Evolutionary conservation across 148 eudicot species (phyloP), one percentile per base, ranked within the genome.

Genomic region (Fallopia convolvulus): DNA sequence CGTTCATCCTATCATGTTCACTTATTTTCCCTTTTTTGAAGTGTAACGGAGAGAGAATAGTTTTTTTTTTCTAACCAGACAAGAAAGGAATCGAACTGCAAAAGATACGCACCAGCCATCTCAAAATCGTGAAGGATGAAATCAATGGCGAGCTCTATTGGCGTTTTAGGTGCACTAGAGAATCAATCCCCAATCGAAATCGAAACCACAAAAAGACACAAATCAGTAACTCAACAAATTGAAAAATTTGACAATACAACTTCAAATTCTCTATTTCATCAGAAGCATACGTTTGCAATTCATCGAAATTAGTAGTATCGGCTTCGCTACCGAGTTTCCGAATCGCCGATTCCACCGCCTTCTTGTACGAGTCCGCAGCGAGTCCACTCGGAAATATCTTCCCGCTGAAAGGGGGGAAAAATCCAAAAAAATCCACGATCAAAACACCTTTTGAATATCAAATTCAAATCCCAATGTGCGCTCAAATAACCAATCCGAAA

Each of bases 91-190:
- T 36, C 56, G 33, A 53, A 26, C 72, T 6, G 78, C 20, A 36
- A 53, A 63, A 26, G 30, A 76, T 77, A 86, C 81, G 61, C 39
- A 93, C 98, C 98, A 75, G 98, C 96, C 98, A 93, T 93, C 84
- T 93, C 98, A 79, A 93, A 93, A 82, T 93, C 98, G 83, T 93
- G 97, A 26, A 93, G 98, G 75, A 93, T 91, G 87, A 93, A 93
- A 82, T 93, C 98, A 80, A 93, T 91, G 41, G 98, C 98, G 83
- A 93, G 83, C 83, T 93, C 98, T 5, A 93, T 93, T 3, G 98
- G 98, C 30, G 92, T 88, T 84, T 89, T 89, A 21, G 98, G 93
- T 6, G 74, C 74, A 14, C 98, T 68, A 14, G 72, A 68, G 44
- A 66, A 66, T 33, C 72, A 66, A 66, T 33, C 72, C 72, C 13